Percentiles rank a stretch among this genome's conserved stretches.
Evolutionary conservation across 352 stramenopile genomes (phyloP).

Genomic region (Globisporangium heterothallicum): DNA sequence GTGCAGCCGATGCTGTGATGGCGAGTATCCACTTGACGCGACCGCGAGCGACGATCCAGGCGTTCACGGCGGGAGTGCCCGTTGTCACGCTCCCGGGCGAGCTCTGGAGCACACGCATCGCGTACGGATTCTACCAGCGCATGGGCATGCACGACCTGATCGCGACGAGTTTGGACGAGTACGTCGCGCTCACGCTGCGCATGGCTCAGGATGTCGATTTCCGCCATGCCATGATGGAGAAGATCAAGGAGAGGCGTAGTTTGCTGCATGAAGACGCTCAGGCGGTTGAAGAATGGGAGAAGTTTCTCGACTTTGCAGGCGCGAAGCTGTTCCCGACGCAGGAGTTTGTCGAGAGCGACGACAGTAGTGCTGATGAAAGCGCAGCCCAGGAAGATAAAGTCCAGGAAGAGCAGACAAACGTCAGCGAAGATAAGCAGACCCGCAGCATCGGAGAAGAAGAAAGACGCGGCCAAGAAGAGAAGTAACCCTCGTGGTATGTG

Average conservation of each 20-base stretch:
- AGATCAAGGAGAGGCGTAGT: constrained; percentile 33
- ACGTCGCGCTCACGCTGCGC: constrained; percentile 43
- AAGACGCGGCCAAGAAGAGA: neutral
- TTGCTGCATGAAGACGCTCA: constrained; percentile 35
- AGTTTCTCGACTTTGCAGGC: constrained; percentile 55
- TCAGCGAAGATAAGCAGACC: constrained; percentile 2
- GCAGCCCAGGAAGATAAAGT: neutral
- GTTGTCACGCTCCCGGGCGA: constrained; percentile 57
- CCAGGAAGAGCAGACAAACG: no score
- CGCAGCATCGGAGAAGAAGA: neutral
- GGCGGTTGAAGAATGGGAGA: constrained; percentile 65
- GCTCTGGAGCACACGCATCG: constrained; percentile 59
- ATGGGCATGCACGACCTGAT: constrained; percentile 56
- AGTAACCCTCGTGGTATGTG: neutral
- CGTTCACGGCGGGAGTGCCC: constrained; percentile 50
- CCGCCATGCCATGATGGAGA: constrained; percentile 32
- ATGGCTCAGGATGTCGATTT: constrained; percentile 43
- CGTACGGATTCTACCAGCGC: constrained; percentile 58
- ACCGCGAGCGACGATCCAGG: constrained; percentile 43
- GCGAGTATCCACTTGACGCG: constrained; percentile 51
- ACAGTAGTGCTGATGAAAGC: neutral
- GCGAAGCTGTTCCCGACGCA: constrained; percentile 22
- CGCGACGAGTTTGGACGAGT: constrained; percentile 37
- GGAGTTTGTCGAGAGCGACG: neutral
- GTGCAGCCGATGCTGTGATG: constrained; percentile 52